Base-by-base conservation (phyloP, 2,329 filamentous ascomycete genomes). In the Aspergillus pseudoglaucus region DNA sequence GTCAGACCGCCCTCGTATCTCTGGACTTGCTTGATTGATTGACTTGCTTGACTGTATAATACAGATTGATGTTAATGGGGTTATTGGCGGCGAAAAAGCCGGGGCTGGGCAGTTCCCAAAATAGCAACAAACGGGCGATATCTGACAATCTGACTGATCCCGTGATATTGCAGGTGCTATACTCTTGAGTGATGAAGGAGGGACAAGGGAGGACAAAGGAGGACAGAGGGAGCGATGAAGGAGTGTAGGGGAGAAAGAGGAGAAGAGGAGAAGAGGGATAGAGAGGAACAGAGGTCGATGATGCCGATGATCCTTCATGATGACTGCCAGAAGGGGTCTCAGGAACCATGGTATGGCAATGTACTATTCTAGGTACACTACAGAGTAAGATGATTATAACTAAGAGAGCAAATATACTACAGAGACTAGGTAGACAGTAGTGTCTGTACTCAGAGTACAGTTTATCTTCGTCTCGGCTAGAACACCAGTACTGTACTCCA, bases 61-160 rank as follows among this genome's bases (percentile, higher is more conserved):
- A 30, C 25, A 30, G 25, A 30, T 10, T 27, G 32, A 15, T 35
- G 33, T n/a, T 35, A 9, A 17, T 35, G 33, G 33, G 33, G 33
- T 3, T 35, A 35, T 8, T 35, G 38, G 51, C 49, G 33, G 54
- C 49, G 48, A 50, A 53, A 62, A 63, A 62, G 59, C 52, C 53
- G 59, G 60, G 60, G 59, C 60, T 62, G 58, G 57, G 57, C 53
- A 38, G 53, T 50, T 58, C 60, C 57, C 60, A 62, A 57, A 62
- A 56, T 62, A 60, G 59, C 57, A 61, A 53, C 48, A 53, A 12
- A 22, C 22, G 22, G 22, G 22, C 7, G 15, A 38, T 30, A 18
- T 15, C 18, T 15, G 48, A 47, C 47, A 51, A 51, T 46, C 53
- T 49, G 54, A 47, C 49, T 51, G 47, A 47, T 30, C 25, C 8